A percentile compares a stretch with the other conserved stretches of the same genome.
Conservation (phyloP, 495 filamentous ascomycete species). For the Penicillium paradoxum region DNA sequence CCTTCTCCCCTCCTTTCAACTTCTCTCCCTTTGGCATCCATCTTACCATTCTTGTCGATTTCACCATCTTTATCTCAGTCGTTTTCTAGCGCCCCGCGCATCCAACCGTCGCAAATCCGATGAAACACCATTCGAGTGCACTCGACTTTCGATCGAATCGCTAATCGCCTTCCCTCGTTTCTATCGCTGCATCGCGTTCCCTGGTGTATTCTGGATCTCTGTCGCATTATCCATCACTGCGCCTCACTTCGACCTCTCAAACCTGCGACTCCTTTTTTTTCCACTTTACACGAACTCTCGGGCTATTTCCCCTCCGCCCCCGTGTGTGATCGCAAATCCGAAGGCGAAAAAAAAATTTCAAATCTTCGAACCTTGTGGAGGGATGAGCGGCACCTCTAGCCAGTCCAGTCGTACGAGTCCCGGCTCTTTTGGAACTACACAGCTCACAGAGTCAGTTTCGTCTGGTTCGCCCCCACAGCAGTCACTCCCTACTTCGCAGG, state of each 20-base stretch:
- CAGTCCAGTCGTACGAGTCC: slow-evolving; percentile 48
- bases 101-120: slow-evolving; percentile 24
- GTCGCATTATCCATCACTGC: slow-evolving; percentile 17
- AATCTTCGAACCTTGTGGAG: slow-evolving; percentile 25
- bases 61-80: slow-evolving; percentile 20
- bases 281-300: slow-evolving; percentile 3
- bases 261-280: slow-evolving; percentile 17
- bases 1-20: slow-evolving; percentile 9
- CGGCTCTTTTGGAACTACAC: slow-evolving; percentile 43
- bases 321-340: slow-evolving; percentile 14
- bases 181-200: slow-evolving; percentile 11
- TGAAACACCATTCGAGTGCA: slow-evolving; percentile 14
- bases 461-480: slow-evolving; percentile 44
- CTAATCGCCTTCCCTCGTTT: slow-evolving; percentile 15
- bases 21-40: slow-evolving; percentile 11
- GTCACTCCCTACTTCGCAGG: slow-evolving; percentile 34
- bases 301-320: not conserved
- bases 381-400: slow-evolving; percentile 47
- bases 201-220: not conserved
- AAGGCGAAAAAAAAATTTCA: slow-evolving; percentile 23
- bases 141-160: slow-evolving; percentile 17
- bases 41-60: slow-evolving; percentile 8
- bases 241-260: slow-evolving; percentile 15
- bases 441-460: slow-evolving; percentile 44
- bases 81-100: slow-evolving; percentile 1